Conservation (phyloP, 1,284 basidiomycete species). For the Leccinum ponderosum region DNA sequence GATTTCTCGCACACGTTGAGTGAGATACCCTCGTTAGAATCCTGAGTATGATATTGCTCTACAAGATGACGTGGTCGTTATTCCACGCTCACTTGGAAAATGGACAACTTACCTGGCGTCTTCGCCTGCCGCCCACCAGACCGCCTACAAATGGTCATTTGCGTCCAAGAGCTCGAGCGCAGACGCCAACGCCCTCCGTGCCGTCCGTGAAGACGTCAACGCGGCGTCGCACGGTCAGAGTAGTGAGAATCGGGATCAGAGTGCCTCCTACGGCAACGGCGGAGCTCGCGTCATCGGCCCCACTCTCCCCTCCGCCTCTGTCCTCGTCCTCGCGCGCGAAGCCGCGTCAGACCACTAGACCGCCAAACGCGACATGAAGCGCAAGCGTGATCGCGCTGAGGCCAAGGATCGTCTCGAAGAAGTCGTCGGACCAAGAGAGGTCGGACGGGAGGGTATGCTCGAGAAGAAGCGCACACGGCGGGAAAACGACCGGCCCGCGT, state of each 20-base stretch:
- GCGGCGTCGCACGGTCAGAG: conserved; percentile 50
- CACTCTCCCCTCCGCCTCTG: conserved; percentile 62
- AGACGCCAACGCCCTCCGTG: conserved; percentile 55
- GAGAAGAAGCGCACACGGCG: conserved; percentile 72
- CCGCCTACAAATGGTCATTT: conserved; percentile 65
- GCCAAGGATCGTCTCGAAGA: conserved; percentile 72
- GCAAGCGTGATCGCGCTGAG: conserved; percentile 65
- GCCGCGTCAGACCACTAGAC: conserved; percentile 46
- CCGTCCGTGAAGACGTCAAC: conserved; percentile 59
- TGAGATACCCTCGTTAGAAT: too few species aligned
- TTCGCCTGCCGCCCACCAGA: conserved; percentile 39
- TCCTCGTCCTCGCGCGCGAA: conserved; percentile 66
- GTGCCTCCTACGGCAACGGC: background rate
- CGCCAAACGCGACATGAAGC: conserved; percentile 53
- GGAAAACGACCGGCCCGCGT: conserved; percentile 57
- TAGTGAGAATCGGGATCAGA: conserved; percentile 26
- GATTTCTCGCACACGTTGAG: too few species aligned
- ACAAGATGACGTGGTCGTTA: too few species aligned
- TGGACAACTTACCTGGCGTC: too few species aligned
- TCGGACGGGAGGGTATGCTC: conserved; percentile 70
- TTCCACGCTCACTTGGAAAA: too few species aligned
- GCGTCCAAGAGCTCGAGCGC: conserved; percentile 45
- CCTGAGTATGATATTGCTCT: too few species aligned
- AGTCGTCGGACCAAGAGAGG: conserved; percentile 68
- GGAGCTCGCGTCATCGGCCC: conserved; percentile 53